phyloP scores from a whole-genome alignment of 148 eudicot genomes.

The Cornus florida region DNA sequence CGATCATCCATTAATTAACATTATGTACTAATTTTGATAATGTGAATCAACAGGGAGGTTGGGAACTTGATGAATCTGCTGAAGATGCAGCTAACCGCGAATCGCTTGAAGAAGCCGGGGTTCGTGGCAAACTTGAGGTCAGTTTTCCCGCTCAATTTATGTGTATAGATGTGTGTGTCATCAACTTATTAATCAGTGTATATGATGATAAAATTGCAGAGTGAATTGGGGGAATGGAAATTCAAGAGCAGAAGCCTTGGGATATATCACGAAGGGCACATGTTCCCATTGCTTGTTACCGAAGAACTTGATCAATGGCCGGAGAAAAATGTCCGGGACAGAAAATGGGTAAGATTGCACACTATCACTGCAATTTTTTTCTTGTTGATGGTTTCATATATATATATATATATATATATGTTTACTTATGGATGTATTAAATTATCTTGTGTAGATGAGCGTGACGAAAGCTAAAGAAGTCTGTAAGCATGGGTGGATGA shows the following conservation, averaged over 20 bases:
- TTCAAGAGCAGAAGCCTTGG: constrained; percentile 53
- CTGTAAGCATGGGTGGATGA: constrained; percentile 53
- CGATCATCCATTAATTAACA: not conserved
- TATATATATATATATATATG: not conserved
- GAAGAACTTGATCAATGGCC: constrained; percentile 65
- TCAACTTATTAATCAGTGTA: not conserved
- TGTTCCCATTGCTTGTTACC: constrained; percentile 62
- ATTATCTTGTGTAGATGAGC: constrained; percentile 35
- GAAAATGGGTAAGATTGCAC: constrained; percentile 49
- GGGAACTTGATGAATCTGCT: constrained; percentile 67
- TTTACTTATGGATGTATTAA: not conserved
- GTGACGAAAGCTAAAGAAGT: constrained; percentile 43
- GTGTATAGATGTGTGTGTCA: not conserved
- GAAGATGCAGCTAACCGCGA: constrained; percentile 66
- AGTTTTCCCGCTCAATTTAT: not conserved
- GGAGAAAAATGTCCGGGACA: constrained; percentile 40
- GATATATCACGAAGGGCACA: constrained; percentile 43
- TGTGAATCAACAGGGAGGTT: constrained; percentile 53
- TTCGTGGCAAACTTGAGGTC: constrained; percentile 54
- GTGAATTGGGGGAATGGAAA: constrained; percentile 48
- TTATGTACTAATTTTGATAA: not conserved
- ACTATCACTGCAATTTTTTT: too few relatives aligned
- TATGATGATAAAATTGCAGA: constrained; percentile 23
- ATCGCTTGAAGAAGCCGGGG: constrained; percentile 72
- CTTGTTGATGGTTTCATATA: too few relatives aligned